Evolutionary conservation across 2,329 filamentous ascomycete genomes (phyloP).

Genomic region (Xylaria sp.): DNA sequence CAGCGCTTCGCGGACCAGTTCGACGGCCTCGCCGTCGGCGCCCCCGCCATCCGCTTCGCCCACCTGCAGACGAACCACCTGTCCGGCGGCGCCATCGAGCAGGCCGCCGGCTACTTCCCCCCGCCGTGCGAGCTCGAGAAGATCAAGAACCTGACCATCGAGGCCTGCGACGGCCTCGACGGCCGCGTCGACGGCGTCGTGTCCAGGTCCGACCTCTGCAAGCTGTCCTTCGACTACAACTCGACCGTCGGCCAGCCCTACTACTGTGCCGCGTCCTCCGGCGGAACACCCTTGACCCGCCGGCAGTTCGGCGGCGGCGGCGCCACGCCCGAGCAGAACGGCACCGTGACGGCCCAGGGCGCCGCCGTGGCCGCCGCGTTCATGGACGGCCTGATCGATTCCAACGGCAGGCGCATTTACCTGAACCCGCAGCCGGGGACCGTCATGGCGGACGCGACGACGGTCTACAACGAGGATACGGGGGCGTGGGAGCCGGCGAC

Average conservation of each 20-base stretch:
- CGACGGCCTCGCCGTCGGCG: constrained; percentile 49
- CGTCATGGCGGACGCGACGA: constrained; percentile 39
- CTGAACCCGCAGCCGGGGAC: constrained; percentile 39
- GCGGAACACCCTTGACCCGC: constrained; percentile 32
- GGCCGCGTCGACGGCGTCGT: constrained; percentile 58
- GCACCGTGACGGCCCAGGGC: constrained; percentile 34
- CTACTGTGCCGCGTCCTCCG: constrained; percentile 44
- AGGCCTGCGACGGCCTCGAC: constrained; percentile 57
- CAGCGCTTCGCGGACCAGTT: constrained; percentile 54
- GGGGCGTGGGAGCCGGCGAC: constrained; percentile 30
- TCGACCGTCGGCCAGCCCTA: constrained; percentile 50
- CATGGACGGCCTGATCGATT: constrained; percentile 41
- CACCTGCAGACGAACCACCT: constrained; percentile 51
- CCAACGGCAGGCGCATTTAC: constrained; percentile 40
- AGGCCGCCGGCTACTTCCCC: constrained; percentile 44
- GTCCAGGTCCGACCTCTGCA: constrained; percentile 41
- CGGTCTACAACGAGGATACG: constrained; percentile 36
- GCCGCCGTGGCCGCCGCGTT: constrained; percentile 38
- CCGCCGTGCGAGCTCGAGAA: constrained; percentile 48
- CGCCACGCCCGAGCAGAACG: constrained; percentile 31
- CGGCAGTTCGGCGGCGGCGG: constrained; percentile 27
- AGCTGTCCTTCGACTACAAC: constrained; percentile 44
- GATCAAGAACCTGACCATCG: constrained; percentile 57
- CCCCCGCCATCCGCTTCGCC: constrained; percentile 49
- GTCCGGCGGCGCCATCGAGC: constrained; percentile 42